Base-by-base conservation (phyloP, 169 alveolate species). In the Eimeria sp. region DNA sequence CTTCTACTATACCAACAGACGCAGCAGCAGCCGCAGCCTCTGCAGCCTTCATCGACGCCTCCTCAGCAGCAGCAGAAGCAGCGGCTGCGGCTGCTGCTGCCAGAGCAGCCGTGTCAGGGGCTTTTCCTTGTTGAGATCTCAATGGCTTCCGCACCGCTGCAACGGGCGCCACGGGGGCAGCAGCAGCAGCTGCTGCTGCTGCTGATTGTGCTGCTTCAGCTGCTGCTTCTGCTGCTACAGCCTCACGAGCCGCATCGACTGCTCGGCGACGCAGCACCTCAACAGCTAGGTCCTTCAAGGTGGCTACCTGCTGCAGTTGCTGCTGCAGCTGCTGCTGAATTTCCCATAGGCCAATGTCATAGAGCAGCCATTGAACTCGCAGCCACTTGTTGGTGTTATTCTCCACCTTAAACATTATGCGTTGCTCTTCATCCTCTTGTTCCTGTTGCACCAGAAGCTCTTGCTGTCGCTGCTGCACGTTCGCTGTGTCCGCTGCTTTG, bases 191-290 rank as follows among this genome's bases (percentile, higher is more conserved):
- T 2, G 92, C 43, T 27, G 92, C 34, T 5, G 61, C 84, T 22
- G 25, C 72, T 65, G 92, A 78, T 84, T 67, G 80, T 84, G 92
- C 92, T 4, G 57, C 73, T 27, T 18, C 76, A 1, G 92, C 92
- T 54, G 76, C 92, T 27, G 45, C 61, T 58, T 65, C 80, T 16
- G 92, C 73, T 45, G 92, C 92, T 34, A 61, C 92, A 0, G 92
- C 92, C 54, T 84, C 78, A 16, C 76, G 76, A 6, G 92, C 92
- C 30, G 73, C n/a, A 27, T 18, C 47, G 34, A 92, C 27, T 22
- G 87, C 96, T 40, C 86, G 76, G n/a, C 57, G 92, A 47, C 58
- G 86, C 72, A 63, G 51, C n/a, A 61, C 88, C n/a, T 92, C 92
- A 18, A 27, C n/a, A 34, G 89, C 92, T 34, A 58, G 75, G 47